Evolutionary conservation across 345 rosid genomes (phyloP).

Genomic region (Raphanus sativus): DNA sequence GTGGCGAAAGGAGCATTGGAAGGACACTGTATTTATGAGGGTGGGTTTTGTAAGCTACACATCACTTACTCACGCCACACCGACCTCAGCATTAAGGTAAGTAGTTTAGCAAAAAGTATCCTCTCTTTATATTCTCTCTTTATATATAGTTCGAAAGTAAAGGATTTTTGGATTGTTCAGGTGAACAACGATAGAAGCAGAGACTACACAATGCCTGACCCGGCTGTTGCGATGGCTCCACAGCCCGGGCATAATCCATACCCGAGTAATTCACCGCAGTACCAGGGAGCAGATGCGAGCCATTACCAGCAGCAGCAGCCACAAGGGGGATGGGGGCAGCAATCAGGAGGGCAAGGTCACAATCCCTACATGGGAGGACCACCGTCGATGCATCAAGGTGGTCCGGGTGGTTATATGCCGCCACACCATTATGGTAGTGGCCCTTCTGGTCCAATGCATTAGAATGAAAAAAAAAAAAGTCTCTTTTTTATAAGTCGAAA

Average conservation of each 20-base stretch:
- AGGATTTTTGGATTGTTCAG: neutral
- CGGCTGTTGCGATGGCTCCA: neutral
- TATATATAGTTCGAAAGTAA: neutral
- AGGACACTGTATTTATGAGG: constrained; percentile 97
- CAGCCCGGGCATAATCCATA: neutral
- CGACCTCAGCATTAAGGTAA: constrained; percentile 92
- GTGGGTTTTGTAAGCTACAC: constrained; percentile 98
- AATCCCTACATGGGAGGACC: constrained; percentile 52
- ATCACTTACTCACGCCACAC: constrained; percentile 91
- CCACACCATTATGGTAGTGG: constrained; percentile 44
- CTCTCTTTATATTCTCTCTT: too few relatives aligned
- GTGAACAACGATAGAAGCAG: neutral
- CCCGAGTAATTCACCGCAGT: constrained; percentile 36
- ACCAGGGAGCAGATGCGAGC: constrained; percentile 50
- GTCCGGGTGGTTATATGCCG: constrained; percentile 35
- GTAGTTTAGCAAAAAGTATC: neutral
- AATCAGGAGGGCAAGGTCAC: constrained; percentile 38
- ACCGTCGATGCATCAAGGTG: constrained; percentile 52
- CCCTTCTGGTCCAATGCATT: constrained; percentile 53
- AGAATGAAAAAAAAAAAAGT: constrained; percentile 5
- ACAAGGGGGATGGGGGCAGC: constrained; percentile 66
- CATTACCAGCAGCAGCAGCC: constrained; percentile 44
- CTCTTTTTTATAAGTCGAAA: neutral
- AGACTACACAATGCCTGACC: neutral
- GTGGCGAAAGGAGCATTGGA: constrained; percentile 92